These are phyloP conservation scores for Neocallimastix lanati DNA, from an alignment of 192 early-diverging fungal genomes.

Conservation along the genomic window DNA sequence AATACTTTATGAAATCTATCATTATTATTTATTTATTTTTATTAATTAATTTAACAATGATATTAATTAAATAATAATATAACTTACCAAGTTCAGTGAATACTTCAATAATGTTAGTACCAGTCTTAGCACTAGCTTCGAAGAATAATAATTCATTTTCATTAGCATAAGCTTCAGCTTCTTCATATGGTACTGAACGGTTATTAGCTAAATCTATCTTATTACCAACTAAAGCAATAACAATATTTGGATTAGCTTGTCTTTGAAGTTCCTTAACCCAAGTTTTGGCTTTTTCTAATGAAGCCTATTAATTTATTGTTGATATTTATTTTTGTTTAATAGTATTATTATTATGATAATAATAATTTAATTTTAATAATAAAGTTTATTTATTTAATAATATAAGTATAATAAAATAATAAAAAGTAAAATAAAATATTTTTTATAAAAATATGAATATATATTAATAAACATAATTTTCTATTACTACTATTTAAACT, in stretches of 20 bases:
- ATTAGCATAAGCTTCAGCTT: constrained; percentile 58
- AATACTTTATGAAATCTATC: too few relatives aligned
- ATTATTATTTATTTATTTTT: too few relatives aligned
- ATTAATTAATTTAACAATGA: too few relatives aligned
- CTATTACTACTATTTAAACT: too few relatives aligned
- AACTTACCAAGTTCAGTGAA: constrained; percentile 71
- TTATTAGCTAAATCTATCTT: constrained; percentile 69
- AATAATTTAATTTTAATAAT: too few relatives aligned
- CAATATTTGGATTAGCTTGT: constrained; percentile 85
- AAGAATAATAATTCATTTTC: constrained; percentile 65
- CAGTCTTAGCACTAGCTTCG: constrained; percentile 77
- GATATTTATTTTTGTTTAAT: constrained; percentile 1
- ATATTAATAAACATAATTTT: too few relatives aligned
- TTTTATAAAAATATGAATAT: too few relatives aligned
- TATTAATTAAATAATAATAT: too few relatives aligned
- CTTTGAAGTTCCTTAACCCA: constrained; percentile 96
- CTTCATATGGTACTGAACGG: constrained; percentile 51
- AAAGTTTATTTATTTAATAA: too few relatives aligned
- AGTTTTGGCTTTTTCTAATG: constrained; percentile 78
- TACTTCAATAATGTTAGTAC: constrained; percentile 65
- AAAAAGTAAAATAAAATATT: too few relatives aligned
- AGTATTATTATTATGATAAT: too few relatives aligned
- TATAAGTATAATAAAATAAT: too few relatives aligned
- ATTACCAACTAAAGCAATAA: constrained; percentile 92
- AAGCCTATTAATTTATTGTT: constrained; percentile 33